phyloP scores from a whole-genome alignment of 164 flowering plant species.

The Houttuynia cordata region DNA sequence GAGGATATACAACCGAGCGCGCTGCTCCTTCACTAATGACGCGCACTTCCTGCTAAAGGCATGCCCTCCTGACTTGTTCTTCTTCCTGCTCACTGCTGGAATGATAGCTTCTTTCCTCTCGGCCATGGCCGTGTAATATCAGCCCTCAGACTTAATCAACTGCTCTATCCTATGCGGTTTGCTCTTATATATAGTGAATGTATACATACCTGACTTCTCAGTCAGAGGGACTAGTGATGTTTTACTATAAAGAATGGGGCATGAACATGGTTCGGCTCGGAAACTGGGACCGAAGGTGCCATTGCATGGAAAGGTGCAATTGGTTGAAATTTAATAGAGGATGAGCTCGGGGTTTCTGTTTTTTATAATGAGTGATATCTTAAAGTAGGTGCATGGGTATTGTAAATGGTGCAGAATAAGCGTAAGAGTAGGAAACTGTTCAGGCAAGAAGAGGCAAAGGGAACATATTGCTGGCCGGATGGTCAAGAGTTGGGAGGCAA shows the following conservation, averaged over 20 bases:
- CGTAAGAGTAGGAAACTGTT: not conserved
- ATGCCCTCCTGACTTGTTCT: slow-evolving; percentile 2
- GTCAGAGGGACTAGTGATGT: not conserved
- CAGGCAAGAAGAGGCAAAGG: not conserved
- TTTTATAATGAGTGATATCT: not conserved
- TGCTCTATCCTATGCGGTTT: not conserved
- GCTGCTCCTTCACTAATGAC: slow-evolving; percentile 52
- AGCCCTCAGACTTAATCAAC: not conserved
- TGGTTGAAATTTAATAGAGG: not conserved
- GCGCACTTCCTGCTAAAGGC: slow-evolving; percentile 45
- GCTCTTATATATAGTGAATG: not conserved
- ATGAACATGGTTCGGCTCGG: not conserved
- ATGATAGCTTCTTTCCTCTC: not conserved
- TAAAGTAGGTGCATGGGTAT: not conserved
- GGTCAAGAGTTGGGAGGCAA: not conserved
- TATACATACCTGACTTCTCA: not conserved
- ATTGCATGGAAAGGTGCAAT: not conserved
- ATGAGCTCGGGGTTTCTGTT: not conserved
- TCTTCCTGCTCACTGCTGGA: not conserved
- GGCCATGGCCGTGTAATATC: too few relatives aligned
- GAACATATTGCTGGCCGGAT: not conserved
- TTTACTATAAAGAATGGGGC: not conserved
- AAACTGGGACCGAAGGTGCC: not conserved
- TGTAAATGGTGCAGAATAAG: not conserved
- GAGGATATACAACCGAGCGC: slow-evolving; percentile 53